These are phyloP conservation scores for Tolypocladium album DNA, from an alignment of 2,329 filamentous ascomycete genomes.

Conservation along the genomic window DNA sequence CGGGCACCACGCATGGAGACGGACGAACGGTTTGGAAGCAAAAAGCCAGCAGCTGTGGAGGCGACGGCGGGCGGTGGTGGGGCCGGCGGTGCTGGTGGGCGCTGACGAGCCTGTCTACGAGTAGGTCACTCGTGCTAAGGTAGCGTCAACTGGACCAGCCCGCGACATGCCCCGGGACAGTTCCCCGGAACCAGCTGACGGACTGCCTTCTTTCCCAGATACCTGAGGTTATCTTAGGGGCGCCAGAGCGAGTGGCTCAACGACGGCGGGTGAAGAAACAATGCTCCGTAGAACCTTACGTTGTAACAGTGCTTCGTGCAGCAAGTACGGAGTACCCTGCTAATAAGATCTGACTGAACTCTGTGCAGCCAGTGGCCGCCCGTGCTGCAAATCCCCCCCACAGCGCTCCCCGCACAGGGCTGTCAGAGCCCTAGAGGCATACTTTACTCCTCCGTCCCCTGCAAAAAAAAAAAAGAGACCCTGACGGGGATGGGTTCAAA, in stretches of 20 bases:
- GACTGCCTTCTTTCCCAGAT: too few relatives aligned
- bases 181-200: too few relatives aligned
- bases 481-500: neutral
- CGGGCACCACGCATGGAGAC: slow-evolving; percentile 6
- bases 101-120: neutral
- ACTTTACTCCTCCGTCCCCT: too few relatives aligned
- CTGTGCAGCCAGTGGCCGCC: neutral
- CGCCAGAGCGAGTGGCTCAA: neutral
- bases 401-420: neutral
- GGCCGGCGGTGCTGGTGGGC: neutral
- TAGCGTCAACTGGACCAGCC: neutral
- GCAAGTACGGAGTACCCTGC: too few relatives aligned
- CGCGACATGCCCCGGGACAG: too few relatives aligned
- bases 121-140: too few relatives aligned
- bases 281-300: too few relatives aligned
- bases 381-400: neutral
- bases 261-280: neutral
- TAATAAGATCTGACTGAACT: neutral
- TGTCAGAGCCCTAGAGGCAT: neutral
- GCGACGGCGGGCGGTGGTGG: neutral
- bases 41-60: neutral
- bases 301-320: too few relatives aligned
- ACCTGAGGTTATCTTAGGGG: neutral
- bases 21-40: slow-evolving; percentile 1
- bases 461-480: neutral